Percentiles rank a stretch among this genome's conserved stretches.
Evolutionary conservation across 2,329 filamentous ascomycete genomes (phyloP).

Genomic region (Penicillium sp.): DNA sequence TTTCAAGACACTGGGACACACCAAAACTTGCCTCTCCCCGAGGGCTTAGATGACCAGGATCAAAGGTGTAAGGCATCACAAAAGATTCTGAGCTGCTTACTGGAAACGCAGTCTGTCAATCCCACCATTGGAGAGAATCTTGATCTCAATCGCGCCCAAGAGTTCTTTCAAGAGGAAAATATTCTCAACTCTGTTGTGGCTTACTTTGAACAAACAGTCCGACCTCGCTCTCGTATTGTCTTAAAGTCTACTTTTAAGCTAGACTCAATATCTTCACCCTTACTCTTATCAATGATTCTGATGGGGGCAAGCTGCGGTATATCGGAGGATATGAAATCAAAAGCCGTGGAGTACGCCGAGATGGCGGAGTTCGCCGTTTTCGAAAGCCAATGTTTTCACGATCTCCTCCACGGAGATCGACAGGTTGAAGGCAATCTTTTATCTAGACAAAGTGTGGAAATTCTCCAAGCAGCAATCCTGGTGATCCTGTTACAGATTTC

Average conservation of each 20-base stretch:
- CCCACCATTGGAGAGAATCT: background rate
- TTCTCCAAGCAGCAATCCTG: slow-evolving; percentile 17
- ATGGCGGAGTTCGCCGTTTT: slow-evolving; percentile 12
- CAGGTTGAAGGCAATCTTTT: background rate
- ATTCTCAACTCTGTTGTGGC: slow-evolving; percentile 14
- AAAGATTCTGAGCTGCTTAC: slow-evolving; percentile 10
- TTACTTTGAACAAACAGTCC: slow-evolving; percentile 22
- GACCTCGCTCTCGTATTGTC: slow-evolving; percentile 22
- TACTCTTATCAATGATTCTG: slow-evolving; percentile 12
- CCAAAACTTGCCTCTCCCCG: background rate
- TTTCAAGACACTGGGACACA: background rate
- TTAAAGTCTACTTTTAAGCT: slow-evolving; percentile 19
- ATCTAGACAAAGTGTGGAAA: background rate
- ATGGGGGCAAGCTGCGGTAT: slow-evolving; percentile 16
- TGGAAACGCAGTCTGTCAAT: background rate
- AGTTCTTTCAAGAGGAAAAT: slow-evolving; percentile 13
- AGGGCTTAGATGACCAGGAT: slow-evolving; percentile 11
- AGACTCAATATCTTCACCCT: background rate
- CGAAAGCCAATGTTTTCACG: slow-evolving; percentile 7
- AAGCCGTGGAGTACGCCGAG: slow-evolving; percentile 10
- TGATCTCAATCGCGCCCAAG: background rate
- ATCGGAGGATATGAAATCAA: background rate
- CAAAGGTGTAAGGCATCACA: slow-evolving; percentile 5
- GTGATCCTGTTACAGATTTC: slow-evolving; percentile 19
- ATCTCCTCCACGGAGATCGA: slow-evolving; percentile 7